Conservation (phyloP, 805 yeast genomes). For the Henningerozyma blattae region DNA sequence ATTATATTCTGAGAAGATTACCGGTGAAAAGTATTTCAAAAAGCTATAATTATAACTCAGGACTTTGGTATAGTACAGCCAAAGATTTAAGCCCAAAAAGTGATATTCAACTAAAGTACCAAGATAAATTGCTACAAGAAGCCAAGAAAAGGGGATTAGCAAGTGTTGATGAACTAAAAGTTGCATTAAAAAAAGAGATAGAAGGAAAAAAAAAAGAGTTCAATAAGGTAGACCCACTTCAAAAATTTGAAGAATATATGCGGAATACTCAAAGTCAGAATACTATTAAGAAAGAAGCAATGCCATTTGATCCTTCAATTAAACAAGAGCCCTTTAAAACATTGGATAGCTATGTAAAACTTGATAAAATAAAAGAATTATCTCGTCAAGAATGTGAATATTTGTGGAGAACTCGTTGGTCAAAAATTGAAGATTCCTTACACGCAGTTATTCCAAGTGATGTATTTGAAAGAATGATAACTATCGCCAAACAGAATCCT, state of each 20-base stretch:
- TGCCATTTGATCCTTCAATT: conserved; percentile 28
- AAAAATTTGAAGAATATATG: conserved; percentile 50
- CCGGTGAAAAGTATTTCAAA: too few relatives aligned
- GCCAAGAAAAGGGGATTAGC: conserved; percentile 25
- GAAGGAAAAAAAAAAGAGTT: conserved; percentile 43
- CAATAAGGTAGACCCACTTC: conserved; percentile 55
- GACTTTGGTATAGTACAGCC: too few relatives aligned
- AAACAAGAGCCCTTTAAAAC: conserved; percentile 54
- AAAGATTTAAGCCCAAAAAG: too few relatives aligned
- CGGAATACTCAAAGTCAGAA: too few relatives aligned
- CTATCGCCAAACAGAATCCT: conserved; percentile 63
- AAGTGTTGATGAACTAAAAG: conserved; percentile 46
- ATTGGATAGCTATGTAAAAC: conserved; percentile 56
- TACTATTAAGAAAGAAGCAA: conserved; percentile 10
- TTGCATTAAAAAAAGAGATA: conserved; percentile 49
- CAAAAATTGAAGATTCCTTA: conserved; percentile 42
- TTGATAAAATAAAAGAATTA: conserved; percentile 48
- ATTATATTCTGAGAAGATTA: too few relatives aligned
- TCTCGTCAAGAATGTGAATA: conserved; percentile 55
- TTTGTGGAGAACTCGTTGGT: conserved; percentile 85
- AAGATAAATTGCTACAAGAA: conserved; percentile 25
- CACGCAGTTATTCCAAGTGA: conserved; percentile 49
- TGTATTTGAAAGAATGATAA: conserved; percentile 51
- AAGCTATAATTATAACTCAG: too few relatives aligned
- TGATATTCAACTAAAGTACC: conserved; percentile 21